Evolutionary conservation across 2,329 filamentous ascomycete species (phyloP).

Genomic region (Pyrenophora tritici-repentis): DNA sequence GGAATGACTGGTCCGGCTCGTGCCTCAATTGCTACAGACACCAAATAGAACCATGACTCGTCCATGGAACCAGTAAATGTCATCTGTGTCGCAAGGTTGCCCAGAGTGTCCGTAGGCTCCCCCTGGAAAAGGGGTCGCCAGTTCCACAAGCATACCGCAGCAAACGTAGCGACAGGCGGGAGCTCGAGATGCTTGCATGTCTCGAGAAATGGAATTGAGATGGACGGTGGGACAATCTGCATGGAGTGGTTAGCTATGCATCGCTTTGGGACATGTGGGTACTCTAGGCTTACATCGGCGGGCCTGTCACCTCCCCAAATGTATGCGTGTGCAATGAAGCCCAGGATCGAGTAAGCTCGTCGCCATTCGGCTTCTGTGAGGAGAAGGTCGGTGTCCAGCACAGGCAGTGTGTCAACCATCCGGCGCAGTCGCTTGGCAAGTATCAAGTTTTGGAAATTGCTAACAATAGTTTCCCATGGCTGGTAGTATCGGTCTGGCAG

Average conservation of each 20-base stretch:
- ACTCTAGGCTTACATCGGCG: slow-evolving; percentile 61
- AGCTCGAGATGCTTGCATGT: slow-evolving; percentile 81
- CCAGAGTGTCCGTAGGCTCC: slow-evolving; percentile 79
- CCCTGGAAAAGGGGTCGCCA: slow-evolving; percentile 88
- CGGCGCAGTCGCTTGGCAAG: slow-evolving; percentile 81
- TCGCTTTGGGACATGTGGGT: not conserved
- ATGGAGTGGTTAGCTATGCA: slow-evolving; percentile 22
- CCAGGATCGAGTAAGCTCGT: slow-evolving; percentile 78
- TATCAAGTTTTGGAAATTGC: slow-evolving; percentile 85
- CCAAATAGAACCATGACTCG: slow-evolving; percentile 98
- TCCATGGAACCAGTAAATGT: slow-evolving; percentile 95
- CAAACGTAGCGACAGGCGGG: slow-evolving; percentile 91
- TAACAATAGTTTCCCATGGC: slow-evolving; percentile 86
- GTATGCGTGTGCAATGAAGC: slow-evolving; percentile 82
- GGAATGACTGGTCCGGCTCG: slow-evolving; percentile 85
- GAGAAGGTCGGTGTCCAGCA: slow-evolving; percentile 81
- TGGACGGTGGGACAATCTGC: slow-evolving; percentile 72
- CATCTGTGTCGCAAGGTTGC: slow-evolving; percentile 84
- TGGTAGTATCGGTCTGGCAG: slow-evolving; percentile 91
- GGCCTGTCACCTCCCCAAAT: slow-evolving; percentile 84
- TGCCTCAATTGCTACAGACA: slow-evolving; percentile 94
- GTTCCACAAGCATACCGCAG: slow-evolving; percentile 92
- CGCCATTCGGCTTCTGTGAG: slow-evolving; percentile 89
- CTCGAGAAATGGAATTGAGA: slow-evolving; percentile 81
- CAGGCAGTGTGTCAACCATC: slow-evolving; percentile 78